Evolutionary conservation across 2,329 filamentous ascomycete species (phyloP), one percentile per base, ranked within the genome.

Genomic region (Arthrobotrys musiformis): DNA sequence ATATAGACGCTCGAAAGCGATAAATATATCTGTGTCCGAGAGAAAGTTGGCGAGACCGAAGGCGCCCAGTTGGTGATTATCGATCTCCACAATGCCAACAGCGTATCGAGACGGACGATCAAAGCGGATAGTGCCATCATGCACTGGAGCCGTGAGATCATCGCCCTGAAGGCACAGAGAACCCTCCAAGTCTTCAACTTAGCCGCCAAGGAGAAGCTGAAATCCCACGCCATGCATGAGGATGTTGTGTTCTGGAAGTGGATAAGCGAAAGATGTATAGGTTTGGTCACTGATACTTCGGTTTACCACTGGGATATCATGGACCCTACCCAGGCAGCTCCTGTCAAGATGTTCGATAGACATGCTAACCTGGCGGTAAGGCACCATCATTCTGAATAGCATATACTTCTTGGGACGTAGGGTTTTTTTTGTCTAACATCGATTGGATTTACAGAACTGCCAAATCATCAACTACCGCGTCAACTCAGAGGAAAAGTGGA

Each of bases 391-490:
- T 0, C 30, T 37, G 17, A 24, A 9, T 8, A 5, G n/a, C 44
- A n/a, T n/a, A n/a, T n/a, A 7, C n/a, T 40, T 40, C 62, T 58
- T 19, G 11, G n/a, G 15, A 13, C 17, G n/a, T n/a, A n/a, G n/a
- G n/a, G n/a, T 35, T 2, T 58, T 68, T 74, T 8, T 42, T 48
- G 30, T n/a, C 17, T 76, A 26, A 37, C 56, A 1, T 17, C 8
- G 11, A 15, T 9, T 17, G 67, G 22, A 9, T 13, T 22, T 35
- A 37, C 81, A 96, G 93, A 92, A 91, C 80, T 96, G 93, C 85
- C 95, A 99, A 89, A 99, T 99, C 85, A 99, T 99, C 89, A 99
- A 98, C 86, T 99, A 99, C 86, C 93, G 94, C 81, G 92, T 96
- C 81, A 97, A 94, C 84, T 90, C 91, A 79, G 94, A 99, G 80